Base-by-base conservation (phyloP, 2,329 filamentous ascomycete species). In the Hypoxylon sp. region DNA sequence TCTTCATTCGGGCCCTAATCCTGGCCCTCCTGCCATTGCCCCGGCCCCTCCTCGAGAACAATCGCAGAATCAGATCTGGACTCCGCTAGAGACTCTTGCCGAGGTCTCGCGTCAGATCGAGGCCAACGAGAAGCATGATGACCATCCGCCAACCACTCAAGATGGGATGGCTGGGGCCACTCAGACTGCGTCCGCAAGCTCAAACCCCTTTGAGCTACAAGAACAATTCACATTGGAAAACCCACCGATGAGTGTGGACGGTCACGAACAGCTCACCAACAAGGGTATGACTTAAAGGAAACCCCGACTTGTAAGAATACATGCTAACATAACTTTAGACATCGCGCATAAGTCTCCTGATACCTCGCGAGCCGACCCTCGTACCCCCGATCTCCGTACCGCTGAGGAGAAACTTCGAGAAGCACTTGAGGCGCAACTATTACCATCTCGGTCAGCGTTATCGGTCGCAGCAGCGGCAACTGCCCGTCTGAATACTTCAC, bases 31-130 rank as follows among this genome's bases (percentile, higher is more conserved):
- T 42, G 13, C 33, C n/a, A 19, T 11, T 55, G 63, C 58, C 11
- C 50, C 68, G 48, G 67, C 52, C 51, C 62, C 69, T 75, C 84
- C 6, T 83, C 85, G 1, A 75, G 79, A 63, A 77, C 63, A 66
- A 47, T 17, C 42, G 11, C 53, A 56, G 46, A 83, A 84, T 70
- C 87, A 88, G 72, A 88, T 89, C 71, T 93, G 94, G 85, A 94
- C 93, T 68, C 92, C 93, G 1, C 84, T 97, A 39, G 93, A 97
- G 78, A 94, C 94, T 4, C 85, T 97, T 22, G 94, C 94, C 33
- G 94, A 97, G 80, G 94, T 94, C 0, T 97, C 94, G 54, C 88
- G 93, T 55, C 92, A 93, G 78, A 88, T 96, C 64, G 92, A 92
- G 73, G 83, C 89, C 14, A 87, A 84, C 66, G 86, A 90, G 74